Conservation (phyloP, 2,329 filamentous ascomycete genomes). For the Ambrosiella beaveri region DNA sequence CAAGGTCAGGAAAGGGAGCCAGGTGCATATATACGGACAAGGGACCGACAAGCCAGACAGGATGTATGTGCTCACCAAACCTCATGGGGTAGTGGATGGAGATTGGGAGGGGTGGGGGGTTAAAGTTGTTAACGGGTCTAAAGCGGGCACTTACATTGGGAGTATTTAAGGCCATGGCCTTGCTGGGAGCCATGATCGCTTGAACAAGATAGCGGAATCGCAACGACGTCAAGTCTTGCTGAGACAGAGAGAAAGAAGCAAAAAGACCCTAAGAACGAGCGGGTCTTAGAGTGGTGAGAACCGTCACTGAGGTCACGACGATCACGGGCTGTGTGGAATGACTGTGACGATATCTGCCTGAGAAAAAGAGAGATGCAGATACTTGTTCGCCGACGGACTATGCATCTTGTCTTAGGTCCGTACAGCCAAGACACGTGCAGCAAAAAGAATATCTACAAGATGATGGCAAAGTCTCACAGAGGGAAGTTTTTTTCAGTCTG, state of each 20-base stretch:
- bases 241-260: too few species aligned
- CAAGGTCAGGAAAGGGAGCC: background rate
- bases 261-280: too few species aligned
- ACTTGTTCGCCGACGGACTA: background rate
- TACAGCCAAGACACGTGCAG: background rate
- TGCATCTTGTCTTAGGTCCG: background rate
- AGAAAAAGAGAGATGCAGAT: background rate
- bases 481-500: background rate
- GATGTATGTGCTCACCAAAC: background rate
- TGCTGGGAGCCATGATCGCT: background rate
- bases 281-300: too few species aligned
- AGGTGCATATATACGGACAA: conserved; percentile 3
- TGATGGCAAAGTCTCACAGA: background rate
- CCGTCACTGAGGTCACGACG: too few species aligned
- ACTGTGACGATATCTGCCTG: background rate
- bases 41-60: background rate
- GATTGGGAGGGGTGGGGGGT: background rate
- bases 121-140: conserved; percentile 4
- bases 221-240: background rate
- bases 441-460: too few species aligned
- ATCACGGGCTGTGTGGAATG: too few species aligned
- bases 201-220: background rate
- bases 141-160: conserved; percentile 13
- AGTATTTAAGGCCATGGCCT: conserved; percentile 11
- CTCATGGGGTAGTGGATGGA: background rate